These are phyloP conservation scores for Aspergillus alliaceus DNA, from an alignment of 2,329 filamentous ascomycete species.

Conservation along the genomic window DNA sequence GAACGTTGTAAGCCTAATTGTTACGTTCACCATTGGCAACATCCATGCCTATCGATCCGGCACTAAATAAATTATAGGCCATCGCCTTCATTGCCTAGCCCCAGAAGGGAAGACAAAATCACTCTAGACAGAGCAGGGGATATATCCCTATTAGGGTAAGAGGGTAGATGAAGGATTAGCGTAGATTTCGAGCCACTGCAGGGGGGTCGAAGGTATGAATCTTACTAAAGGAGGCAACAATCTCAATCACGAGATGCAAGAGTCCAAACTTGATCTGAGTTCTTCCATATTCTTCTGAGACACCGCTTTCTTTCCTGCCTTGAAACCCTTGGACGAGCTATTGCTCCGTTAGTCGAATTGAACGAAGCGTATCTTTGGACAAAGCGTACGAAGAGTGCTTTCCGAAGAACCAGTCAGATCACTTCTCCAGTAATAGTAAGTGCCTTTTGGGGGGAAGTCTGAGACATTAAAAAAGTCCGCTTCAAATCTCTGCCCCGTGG, in stretches of 20 bases:
- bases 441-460: neutral
- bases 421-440: too few relatives aligned
- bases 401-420: neutral
- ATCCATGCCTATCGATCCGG: conserved; percentile 10
- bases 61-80: conserved; percentile 5
- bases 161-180: conserved; percentile 8
- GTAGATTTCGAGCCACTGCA: conserved; percentile 5
- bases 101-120: conserved; percentile 4
- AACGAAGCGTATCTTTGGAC: neutral
- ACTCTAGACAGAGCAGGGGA: conserved; percentile 8
- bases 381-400: neutral
- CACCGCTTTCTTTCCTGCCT: neutral
- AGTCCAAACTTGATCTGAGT: neutral
- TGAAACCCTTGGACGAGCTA: neutral
- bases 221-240: neutral
- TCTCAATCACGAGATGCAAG: neutral
- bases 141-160: neutral
- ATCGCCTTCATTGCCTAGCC: conserved; percentile 11
- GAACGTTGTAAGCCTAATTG: conserved; percentile 2
- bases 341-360: neutral
- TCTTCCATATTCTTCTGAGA: neutral
- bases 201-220: neutral
- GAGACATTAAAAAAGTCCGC: conserved; percentile 7
- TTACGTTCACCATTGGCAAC: neutral
- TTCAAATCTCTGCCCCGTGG: neutral